Evolutionary conservation across 2,329 filamentous ascomycete species (phyloP), one percentile per base, ranked within the genome.

Genomic region (Colletotrichum trifolii): DNA sequence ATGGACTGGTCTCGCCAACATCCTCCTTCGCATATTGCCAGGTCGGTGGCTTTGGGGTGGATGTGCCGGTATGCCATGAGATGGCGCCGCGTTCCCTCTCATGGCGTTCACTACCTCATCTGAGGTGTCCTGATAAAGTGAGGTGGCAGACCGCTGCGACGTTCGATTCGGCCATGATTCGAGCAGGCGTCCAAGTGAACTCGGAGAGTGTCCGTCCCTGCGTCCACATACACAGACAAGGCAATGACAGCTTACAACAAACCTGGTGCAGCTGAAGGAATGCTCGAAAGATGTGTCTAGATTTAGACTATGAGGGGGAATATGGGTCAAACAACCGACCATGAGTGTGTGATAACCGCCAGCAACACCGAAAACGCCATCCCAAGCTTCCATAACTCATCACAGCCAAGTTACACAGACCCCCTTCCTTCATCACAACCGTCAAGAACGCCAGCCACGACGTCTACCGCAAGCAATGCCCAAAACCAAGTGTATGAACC

Each of bases 361-460:
- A 25, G 25, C 25, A 54, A 33, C 15, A 54, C 39, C 52, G 45
- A 43, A 57, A 38, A 62, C 62, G 53, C 62, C 62, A 17, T 39
- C 11, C 15, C 50, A 62, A n/a, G 35, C 33, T 52, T 12, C 36
- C 6, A 45, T 35, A 35, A 58, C 12, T 35, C 17, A 39, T 36
- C 17, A 25, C 45, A 47, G 11, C 46, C 62, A 53, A 54, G 5
- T 52, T 46, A 60, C 49, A 33, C 55, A 40, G 34, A 43, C 13
- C 33, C 40, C 47, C 36, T 12, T 15, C 52, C 39, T 35, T n/a
- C 50, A 15, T 36, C 53, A 35, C 39, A 52, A n/a, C 46, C 42
- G 35, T 48, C 58, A 43, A 25, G 33, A 62, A 65, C 52, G 58
- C 62, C 58, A 8, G 47, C 58, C 40, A 35, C 45, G 15, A 61